Evolutionary conservation across 2,329 filamentous ascomycete genomes (phyloP).

Genomic region (Colletotrichum gigasporum): DNA sequence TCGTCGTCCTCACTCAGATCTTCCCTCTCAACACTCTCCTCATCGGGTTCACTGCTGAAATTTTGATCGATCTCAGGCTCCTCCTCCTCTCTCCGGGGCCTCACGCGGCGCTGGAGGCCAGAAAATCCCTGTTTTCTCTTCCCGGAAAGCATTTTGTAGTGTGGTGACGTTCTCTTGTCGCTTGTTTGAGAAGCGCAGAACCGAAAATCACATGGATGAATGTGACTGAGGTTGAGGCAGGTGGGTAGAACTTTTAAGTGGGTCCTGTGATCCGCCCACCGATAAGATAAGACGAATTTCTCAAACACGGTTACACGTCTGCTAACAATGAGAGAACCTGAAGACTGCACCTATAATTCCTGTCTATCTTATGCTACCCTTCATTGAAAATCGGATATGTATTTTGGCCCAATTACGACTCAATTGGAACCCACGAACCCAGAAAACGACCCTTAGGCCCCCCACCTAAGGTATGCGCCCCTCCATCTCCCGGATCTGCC

Average conservation of each 20-base stretch:
- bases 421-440: not conserved
- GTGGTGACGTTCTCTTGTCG: not conserved
- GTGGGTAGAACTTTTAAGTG: conserved; percentile 36
- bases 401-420: too few relatives aligned
- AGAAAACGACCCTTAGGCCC: not conserved
- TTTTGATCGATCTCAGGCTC: conserved; percentile 37
- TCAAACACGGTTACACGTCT: too few relatives aligned
- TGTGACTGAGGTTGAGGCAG: not conserved
- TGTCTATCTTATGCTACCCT: too few relatives aligned
- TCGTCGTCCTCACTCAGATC: conserved; percentile 29
- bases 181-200: not conserved
- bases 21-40: conserved; percentile 6
- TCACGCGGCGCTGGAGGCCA: conserved; percentile 50
- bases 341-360: too few relatives aligned
- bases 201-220: conserved; percentile 11
- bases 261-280: conserved; percentile 22
- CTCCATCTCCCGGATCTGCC: conserved; percentile 8
- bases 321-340: not conserved
- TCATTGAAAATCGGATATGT: not conserved
- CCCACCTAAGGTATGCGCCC: conserved; percentile 23
- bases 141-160: conserved; percentile 21
- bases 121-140: conserved; percentile 30
- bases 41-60: conserved; percentile 22
- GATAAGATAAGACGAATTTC: not conserved
- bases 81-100: conserved; percentile 47